phyloP scores from a whole-genome alignment of 306 rosid genomes.

The Notholithocarpus densiflorus region DNA sequence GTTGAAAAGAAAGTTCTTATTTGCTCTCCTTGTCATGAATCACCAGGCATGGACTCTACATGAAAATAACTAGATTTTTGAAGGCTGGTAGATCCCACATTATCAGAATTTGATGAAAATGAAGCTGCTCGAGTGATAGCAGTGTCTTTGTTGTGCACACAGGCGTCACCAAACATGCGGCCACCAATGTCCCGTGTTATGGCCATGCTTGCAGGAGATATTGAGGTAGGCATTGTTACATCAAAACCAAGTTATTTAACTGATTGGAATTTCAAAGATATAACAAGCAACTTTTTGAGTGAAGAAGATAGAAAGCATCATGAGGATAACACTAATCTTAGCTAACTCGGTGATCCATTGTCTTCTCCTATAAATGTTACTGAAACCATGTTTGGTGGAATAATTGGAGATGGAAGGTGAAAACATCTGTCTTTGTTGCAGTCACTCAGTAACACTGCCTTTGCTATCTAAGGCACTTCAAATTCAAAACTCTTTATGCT shows the following conservation, averaged over 20 bases:
- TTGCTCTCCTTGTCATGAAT: too few species aligned
- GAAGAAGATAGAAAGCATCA: conserved; percentile 6
- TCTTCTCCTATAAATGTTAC: conserved; percentile 15
- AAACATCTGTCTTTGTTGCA: too few species aligned
- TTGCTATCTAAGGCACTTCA: too few species aligned
- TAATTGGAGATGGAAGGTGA: too few species aligned
- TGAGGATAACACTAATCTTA: conserved; percentile 16
- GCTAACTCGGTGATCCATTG: conserved; percentile 29
- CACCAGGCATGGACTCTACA: conserved; percentile 62
- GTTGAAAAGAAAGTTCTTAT: accelerated
- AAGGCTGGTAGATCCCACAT: conserved; percentile 44
- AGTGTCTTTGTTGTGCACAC: conserved; percentile 63
- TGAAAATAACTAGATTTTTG: conserved; percentile 32
- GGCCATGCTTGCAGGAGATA: conserved; percentile 66
- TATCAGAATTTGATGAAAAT: conserved; percentile 35
- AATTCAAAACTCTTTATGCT: too few species aligned
- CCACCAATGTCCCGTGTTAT: conserved; percentile 75
- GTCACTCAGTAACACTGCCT: accelerated
- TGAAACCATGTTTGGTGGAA: neutral
- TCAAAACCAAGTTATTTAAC: conserved; percentile 58
- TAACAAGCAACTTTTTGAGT: conserved; percentile 11
- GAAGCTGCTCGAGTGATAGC: conserved; percentile 46
- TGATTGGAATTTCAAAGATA: conserved; percentile 60
- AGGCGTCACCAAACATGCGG: conserved; percentile 51
- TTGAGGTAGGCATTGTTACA: conserved; percentile 43